phyloP scores from a whole-genome alignment of 2,329 filamentous ascomycete genomes.

The Colletotrichum filicis region DNA sequence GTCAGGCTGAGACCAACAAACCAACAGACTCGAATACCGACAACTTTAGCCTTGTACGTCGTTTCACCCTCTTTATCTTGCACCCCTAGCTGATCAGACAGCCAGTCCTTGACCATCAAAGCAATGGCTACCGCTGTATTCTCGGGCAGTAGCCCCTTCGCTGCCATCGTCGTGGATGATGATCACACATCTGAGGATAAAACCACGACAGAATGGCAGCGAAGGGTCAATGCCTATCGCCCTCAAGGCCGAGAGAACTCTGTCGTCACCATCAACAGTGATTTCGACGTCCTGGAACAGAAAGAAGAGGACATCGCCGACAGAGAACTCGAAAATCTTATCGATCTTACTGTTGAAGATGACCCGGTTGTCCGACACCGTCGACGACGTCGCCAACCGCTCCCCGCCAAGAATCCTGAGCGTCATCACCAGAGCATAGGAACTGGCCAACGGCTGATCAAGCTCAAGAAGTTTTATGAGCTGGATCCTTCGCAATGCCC shows the following conservation, averaged over 20 bases:
- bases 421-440: neutral
- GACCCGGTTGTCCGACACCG: neutral
- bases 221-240: conserved; percentile 3
- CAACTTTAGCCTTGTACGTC: neutral
- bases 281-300: conserved; percentile 10
- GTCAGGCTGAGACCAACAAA: neutral
- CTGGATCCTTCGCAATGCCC: conserved; percentile 34
- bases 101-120: conserved; percentile 28
- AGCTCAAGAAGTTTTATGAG: conserved; percentile 43
- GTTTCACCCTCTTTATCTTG: neutral
- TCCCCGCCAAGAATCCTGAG: neutral
- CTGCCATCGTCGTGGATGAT: conserved; percentile 8
- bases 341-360: conserved; percentile 48
- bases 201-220: neutral
- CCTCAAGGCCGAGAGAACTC: neutral
- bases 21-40: neutral
- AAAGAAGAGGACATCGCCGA: conserved; percentile 33
- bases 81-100: conserved; percentile 44
- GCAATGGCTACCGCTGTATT: neutral
- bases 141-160: neutral
- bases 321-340: conserved; percentile 40
- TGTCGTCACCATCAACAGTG: neutral
- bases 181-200: conserved; percentile 6
- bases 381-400: neutral
- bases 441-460: conserved; percentile 19